phyloP scores from a whole-genome alignment of 2,329 filamentous ascomycete species.

The Neonectria punicea region DNA sequence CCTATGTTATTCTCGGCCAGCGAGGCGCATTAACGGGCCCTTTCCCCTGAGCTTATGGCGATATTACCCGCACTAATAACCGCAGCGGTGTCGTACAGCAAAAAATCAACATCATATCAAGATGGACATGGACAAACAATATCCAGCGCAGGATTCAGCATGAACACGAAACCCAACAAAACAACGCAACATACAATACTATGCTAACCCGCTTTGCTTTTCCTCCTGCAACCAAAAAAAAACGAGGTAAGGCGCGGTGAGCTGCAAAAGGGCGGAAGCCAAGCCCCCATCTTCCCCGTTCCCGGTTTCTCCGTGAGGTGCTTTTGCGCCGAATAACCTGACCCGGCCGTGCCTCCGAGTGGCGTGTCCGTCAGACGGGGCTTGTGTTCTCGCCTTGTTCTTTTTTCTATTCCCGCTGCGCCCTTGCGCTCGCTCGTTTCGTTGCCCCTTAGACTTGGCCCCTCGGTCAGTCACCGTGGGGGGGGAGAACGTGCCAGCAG shows the following conservation, averaged over 20 bases:
- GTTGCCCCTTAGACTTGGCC: background rate
- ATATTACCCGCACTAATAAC: constrained; percentile 12
- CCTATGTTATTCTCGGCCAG: constrained; percentile 3
- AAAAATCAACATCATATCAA: constrained; percentile 1
- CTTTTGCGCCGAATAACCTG: constrained; percentile 37
- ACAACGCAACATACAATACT: background rate
- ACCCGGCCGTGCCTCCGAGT: constrained; percentile 28
- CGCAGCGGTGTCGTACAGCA: background rate
- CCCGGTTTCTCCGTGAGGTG: constrained; percentile 39
- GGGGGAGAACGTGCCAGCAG: background rate
- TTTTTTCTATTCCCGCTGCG: constrained; percentile 1
- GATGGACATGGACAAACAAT: background rate
- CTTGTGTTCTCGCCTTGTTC: background rate
- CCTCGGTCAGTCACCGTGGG: constrained; percentile 10
- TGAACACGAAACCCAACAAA: background rate
- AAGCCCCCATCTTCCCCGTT: constrained; percentile 17
- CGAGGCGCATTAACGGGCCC: background rate
- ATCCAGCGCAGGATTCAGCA: background rate
- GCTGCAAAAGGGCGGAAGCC: constrained; percentile 13
- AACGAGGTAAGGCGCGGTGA: background rate
- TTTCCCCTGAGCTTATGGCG: constrained; percentile 9
- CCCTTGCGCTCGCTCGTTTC: constrained; percentile 3
- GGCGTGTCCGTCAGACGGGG: constrained; percentile 35
- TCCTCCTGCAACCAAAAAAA: background rate
- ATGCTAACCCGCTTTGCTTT: background rate